Percentiles rank a stretch among this genome's conserved stretches.
phyloP scores from a whole-genome alignment of 83 land plant genomes.

The Larix sibirica region DNA sequence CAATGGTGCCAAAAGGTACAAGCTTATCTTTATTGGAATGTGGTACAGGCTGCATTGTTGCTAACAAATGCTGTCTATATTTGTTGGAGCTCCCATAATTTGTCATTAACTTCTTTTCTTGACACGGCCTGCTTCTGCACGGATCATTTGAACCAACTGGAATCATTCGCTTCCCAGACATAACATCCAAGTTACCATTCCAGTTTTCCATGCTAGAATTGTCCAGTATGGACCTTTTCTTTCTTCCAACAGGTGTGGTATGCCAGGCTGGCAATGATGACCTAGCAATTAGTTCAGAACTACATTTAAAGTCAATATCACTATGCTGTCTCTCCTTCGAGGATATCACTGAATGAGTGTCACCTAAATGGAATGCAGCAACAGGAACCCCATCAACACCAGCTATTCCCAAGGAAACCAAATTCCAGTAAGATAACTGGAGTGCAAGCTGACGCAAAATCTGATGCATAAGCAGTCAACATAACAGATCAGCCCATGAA shows the following conservation, averaged over 20 bases:
- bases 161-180: background rate
- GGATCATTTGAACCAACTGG: background rate
- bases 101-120: slow-evolving; percentile 1
- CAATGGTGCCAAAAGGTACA: slow-evolving; percentile 14
- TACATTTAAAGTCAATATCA: background rate
- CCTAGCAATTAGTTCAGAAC: background rate
- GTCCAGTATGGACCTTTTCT: slow-evolving; percentile 5
- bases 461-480: slow-evolving; percentile 32
- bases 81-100: slow-evolving; percentile 12
- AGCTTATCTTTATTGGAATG: slow-evolving; percentile 17
- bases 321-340: background rate
- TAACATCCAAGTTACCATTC: background rate
- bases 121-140: background rate
- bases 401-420: slow-evolving; percentile 88
- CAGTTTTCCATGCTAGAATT: background rate
- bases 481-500: background rate
- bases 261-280: slow-evolving; percentile 13
- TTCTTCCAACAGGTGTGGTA: slow-evolving; percentile 4
- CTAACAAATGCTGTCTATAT: slow-evolving; percentile 1
- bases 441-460: slow-evolving; percentile 92
- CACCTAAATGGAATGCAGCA: slow-evolving; percentile 89
- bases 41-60: slow-evolving; percentile 19
- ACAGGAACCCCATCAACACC: slow-evolving; percentile 93
- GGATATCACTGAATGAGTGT: slow-evolving; percentile 41
- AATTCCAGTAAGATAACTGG: slow-evolving; percentile 76